Conservation (phyloP, 1,139 yeast species). For the Taphrina confusa region DNA sequence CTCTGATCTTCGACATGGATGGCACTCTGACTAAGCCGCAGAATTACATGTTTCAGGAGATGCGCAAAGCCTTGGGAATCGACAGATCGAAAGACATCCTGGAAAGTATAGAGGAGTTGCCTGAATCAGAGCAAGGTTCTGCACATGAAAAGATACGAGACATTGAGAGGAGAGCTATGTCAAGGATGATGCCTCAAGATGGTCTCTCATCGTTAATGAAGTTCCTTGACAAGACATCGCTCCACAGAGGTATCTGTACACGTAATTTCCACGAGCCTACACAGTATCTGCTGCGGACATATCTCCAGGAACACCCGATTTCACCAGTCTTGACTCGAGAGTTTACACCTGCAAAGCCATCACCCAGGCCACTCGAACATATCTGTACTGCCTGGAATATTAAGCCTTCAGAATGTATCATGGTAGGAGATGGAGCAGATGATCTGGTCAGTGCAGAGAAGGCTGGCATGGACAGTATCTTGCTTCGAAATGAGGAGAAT, state of each 20-base stretch:
- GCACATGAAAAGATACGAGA: constrained; percentile 54
- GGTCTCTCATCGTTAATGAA: constrained; percentile 47
- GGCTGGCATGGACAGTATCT: constrained; percentile 61
- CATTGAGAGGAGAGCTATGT: constrained; percentile 62
- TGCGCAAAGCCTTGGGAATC: constrained; percentile 60
- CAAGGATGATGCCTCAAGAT: constrained; percentile 57
- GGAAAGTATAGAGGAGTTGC: constrained; percentile 52
- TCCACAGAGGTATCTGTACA: constrained; percentile 61
- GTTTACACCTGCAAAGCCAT: constrained; percentile 65
- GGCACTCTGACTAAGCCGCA: constrained; percentile 68
- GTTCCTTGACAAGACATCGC: constrained; percentile 45
- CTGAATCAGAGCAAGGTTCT: constrained; percentile 46
- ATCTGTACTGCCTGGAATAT: constrained; percentile 54
- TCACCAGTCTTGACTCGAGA: constrained; percentile 60
- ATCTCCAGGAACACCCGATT: constrained; percentile 51
- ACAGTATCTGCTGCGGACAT: constrained; percentile 52
- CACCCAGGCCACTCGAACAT: constrained; percentile 60
- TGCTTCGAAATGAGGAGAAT: constrained; percentile 45
- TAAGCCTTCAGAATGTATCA: constrained; percentile 53
- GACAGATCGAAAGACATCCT: constrained; percentile 56
- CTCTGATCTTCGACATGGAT: constrained; percentile 68
- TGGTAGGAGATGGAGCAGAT: constrained; percentile 71
- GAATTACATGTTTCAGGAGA: constrained; percentile 44
- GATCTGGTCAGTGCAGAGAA: constrained; percentile 61
- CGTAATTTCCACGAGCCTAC: constrained; percentile 54